phyloP scores from a whole-genome alignment of 306 rosid species.

The Citrullus colocynthis region DNA sequence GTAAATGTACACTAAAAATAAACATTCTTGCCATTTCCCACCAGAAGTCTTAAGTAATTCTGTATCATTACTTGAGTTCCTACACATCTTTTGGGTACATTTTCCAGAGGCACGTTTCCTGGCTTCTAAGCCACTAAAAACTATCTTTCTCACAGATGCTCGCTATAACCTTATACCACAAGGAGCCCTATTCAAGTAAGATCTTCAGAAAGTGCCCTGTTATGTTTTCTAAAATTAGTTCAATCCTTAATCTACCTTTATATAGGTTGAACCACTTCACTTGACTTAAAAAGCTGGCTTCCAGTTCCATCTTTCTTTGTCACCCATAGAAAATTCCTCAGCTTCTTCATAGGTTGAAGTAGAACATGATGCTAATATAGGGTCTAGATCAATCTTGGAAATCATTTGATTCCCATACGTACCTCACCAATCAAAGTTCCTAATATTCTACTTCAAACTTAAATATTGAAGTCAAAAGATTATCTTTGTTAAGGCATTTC shows the following conservation, averaged over 20 bases:
- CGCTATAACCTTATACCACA: background rate
- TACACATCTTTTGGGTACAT: background rate
- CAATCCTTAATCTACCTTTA: background rate
- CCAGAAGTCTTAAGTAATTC: background rate
- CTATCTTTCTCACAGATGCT: background rate
- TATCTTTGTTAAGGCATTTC: background rate
- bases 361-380: background rate
- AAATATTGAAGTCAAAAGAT: background rate
- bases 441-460: background rate
- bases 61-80: background rate
- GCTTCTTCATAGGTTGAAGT: background rate
- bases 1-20: background rate
- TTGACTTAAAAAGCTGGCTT: background rate
- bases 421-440: background rate
- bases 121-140: background rate
- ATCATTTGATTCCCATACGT: background rate
- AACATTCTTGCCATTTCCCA: background rate
- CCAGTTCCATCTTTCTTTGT: background rate
- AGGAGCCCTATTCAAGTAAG: background rate
- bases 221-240: background rate
- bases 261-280: background rate
- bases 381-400: background rate
- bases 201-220: background rate
- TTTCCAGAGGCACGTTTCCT: background rate
- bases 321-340: background rate